phyloP scores from a whole-genome alignment of 2,329 filamentous ascomycete genomes.

The Aspergillus texensis region DNA sequence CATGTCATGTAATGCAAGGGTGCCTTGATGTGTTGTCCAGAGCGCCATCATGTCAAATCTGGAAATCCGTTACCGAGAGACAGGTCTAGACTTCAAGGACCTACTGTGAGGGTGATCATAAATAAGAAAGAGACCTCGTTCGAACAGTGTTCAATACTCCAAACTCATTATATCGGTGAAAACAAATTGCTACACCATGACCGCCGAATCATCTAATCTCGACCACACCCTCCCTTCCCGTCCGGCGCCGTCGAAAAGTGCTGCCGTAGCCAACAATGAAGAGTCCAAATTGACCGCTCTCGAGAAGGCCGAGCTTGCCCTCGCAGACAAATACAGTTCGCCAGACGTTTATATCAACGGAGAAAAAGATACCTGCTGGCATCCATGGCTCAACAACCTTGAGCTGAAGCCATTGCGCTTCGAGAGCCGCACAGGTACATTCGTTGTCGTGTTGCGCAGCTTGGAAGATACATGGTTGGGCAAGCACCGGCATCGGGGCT shows the following conservation, averaged over 20 bases:
- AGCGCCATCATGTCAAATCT: not conserved
- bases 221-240: not conserved
- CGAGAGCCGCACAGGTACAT: not conserved
- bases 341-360: not conserved
- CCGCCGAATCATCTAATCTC: not conserved
- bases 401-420: not conserved
- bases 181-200: not conserved
- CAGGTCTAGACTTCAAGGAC: not conserved
- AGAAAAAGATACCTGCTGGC: not conserved
- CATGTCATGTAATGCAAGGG: not conserved
- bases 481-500: not conserved
- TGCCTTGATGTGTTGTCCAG: not conserved
- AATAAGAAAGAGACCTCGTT: not conserved
- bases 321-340: not conserved
- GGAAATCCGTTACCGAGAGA: not conserved
- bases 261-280: not conserved
- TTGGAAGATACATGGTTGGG: not conserved
- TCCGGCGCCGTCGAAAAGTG: not conserved
- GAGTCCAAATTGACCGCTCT: not conserved
- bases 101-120: not conserved
- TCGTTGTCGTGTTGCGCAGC: not conserved
- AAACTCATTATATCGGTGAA: not conserved
- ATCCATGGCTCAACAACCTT: not conserved
- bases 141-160: not conserved
- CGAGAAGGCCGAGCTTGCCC: not conserved